These are phyloP conservation scores for Hansfordia pulvinata DNA, from an alignment of 2,329 filamentous ascomycete species.

Conservation along the genomic window DNA sequence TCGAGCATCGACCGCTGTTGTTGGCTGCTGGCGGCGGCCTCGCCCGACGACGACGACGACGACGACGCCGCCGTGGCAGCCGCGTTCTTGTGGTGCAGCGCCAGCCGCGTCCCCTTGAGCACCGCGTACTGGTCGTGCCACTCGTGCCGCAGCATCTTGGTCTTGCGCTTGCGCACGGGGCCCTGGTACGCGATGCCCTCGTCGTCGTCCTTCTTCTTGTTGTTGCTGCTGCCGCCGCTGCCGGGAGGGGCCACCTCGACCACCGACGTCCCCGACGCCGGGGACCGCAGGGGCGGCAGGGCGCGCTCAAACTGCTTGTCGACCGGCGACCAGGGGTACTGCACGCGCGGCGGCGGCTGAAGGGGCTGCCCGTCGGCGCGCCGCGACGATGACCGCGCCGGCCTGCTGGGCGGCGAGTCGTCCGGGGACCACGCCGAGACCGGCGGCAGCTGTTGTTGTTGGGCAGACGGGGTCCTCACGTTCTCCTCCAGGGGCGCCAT, in stretches of 20 bases:
- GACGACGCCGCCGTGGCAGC: conserved; percentile 9
- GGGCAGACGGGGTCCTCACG: conserved; percentile 29
- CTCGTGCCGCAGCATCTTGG: conserved; percentile 76
- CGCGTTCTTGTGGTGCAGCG: conserved; percentile 55
- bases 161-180: conserved; percentile 90
- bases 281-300: conserved; percentile 24
- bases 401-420: conserved; percentile 20
- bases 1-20: too few relatives aligned
- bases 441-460: conserved; percentile 19
- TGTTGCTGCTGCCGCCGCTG: conserved; percentile 7
- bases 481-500: conserved; percentile 61
- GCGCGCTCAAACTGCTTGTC: conserved; percentile 30
- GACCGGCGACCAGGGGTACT: conserved; percentile 40
- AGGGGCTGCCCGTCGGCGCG: conserved; percentile 25
- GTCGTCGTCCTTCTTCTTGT: conserved; percentile 16
- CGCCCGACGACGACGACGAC: too few relatives aligned
- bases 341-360: conserved; percentile 37
- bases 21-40: too few relatives aligned
- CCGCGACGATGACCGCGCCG: too few relatives aligned
- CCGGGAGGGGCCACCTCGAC: conserved; percentile 15
- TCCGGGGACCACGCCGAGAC: conserved; percentile 16
- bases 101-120: conserved; percentile 60
- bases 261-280: too few relatives aligned
- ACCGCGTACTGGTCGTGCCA: conserved; percentile 91
- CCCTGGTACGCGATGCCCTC: conserved; percentile 60